Conservation (phyloP, 2,329 filamentous ascomycete species). For the Cryphonectria naterciae region DNA sequence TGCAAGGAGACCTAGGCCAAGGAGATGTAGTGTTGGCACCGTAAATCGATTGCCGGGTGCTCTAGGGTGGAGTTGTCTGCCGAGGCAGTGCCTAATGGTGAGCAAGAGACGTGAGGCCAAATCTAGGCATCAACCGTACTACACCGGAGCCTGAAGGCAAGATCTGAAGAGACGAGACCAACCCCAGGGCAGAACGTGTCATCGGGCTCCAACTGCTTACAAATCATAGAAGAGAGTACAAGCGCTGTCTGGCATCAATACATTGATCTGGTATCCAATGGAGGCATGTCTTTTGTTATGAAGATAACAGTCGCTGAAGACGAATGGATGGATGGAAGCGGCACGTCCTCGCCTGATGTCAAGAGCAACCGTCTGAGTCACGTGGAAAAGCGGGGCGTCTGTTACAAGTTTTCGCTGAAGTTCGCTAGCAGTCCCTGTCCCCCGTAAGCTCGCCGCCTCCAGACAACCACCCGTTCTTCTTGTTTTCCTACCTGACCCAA, state of each 20-base stretch:
- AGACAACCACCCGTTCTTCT: conserved; percentile 38
- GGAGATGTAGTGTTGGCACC: background rate
- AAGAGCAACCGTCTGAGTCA: conserved; percentile 1
- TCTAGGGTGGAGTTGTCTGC: background rate
- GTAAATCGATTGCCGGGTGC: background rate
- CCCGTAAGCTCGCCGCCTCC: conserved; percentile 47
- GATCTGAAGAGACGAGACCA: background rate
- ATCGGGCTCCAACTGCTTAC: conserved; percentile 5
- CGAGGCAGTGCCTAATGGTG: background rate
- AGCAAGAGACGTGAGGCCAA: background rate
- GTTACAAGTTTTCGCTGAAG: conserved; percentile 46
- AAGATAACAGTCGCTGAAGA: background rate
- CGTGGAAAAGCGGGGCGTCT: conserved; percentile 7
- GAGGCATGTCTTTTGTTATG: background rate
- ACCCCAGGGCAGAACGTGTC: background rate
- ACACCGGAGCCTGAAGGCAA: background rate
- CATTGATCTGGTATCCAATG: background rate
- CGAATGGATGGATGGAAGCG: conserved; percentile 3
- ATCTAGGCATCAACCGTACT: background rate
- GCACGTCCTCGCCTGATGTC: conserved; percentile 6
- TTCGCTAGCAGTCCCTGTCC: conserved; percentile 31
- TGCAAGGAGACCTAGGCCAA: background rate
- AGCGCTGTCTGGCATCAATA: conserved; percentile 8
- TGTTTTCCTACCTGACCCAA: conserved; percentile 1
- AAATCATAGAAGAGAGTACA: background rate